Conservation (phyloP, 805 yeast species). For the Teunomyces atbi region DNA sequence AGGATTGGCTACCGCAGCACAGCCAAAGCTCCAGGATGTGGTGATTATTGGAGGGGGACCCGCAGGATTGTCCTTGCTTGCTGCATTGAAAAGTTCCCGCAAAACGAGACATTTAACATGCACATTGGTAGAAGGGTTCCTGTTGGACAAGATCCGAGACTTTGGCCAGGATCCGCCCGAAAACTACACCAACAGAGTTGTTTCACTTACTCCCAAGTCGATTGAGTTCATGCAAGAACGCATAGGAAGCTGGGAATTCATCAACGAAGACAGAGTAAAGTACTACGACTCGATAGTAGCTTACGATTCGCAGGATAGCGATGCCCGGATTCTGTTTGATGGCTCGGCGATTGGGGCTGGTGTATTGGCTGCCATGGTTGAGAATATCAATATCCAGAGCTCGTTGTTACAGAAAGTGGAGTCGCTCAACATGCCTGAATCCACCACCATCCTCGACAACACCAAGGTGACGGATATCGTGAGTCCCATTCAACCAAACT, state of each 20-base stretch:
- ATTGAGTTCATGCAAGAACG: slow-evolving; percentile 55
- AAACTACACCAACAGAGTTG: slow-evolving; percentile 72
- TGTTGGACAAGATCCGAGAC: slow-evolving; percentile 48
- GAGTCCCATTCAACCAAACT: slow-evolving; percentile 12
- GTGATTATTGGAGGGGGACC: slow-evolving; percentile 97
- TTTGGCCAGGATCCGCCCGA: slow-evolving; percentile 48
- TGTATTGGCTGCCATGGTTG: slow-evolving; percentile 76
- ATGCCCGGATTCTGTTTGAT: slow-evolving; percentile 71
- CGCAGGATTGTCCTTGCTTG: slow-evolving; percentile 85
- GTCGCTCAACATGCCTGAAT: slow-evolving; percentile 22
- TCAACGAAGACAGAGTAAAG: slow-evolving; percentile 69
- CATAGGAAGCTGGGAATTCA: slow-evolving; percentile 75
- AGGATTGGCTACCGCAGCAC: slow-evolving; percentile 8
- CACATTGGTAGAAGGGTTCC: slow-evolving; percentile 71
- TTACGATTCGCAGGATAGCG: slow-evolving; percentile 72
- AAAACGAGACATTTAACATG: slow-evolving; percentile 58
- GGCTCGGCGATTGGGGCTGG: slow-evolving; percentile 43
- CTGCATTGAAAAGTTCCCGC: slow-evolving; percentile 73
- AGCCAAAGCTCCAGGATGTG: slow-evolving; percentile 49
- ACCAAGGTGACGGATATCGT: slow-evolving; percentile 63
- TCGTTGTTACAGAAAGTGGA: slow-evolving; percentile 55
- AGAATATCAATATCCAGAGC: slow-evolving; percentile 79
- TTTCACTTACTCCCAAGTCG: slow-evolving; percentile 82
- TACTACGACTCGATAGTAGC: slow-evolving; percentile 80
- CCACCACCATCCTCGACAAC: slow-evolving; percentile 52